These are phyloP conservation scores for Furcasterigmium sp. DNA, from an alignment of 2,329 filamentous ascomycete genomes.

Conservation along the genomic window DNA sequence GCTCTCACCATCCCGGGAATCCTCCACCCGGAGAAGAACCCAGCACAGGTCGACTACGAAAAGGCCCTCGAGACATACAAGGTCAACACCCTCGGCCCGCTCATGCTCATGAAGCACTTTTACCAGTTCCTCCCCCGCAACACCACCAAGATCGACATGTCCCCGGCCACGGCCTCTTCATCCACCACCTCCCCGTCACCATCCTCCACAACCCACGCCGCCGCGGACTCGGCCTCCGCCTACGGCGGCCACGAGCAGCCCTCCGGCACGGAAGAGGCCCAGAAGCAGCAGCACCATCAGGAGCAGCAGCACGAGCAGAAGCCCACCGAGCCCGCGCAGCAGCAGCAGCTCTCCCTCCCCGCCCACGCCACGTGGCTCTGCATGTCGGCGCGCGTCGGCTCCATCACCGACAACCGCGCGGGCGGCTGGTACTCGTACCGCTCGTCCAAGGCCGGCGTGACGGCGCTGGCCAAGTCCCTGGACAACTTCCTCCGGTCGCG, in stretches of 20 bases:
- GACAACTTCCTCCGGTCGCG: constrained; percentile 59
- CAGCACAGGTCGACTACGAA: constrained; percentile 55
- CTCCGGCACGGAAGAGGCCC: constrained; percentile 3
- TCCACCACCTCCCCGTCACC: too few species aligned
- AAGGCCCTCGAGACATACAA: constrained; percentile 63
- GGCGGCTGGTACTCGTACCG: constrained; percentile 84
- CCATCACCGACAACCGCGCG: constrained; percentile 62
- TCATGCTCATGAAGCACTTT: constrained; percentile 76
- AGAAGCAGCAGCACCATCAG: too few species aligned
- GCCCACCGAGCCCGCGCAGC: not conserved
- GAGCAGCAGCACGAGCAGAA: too few species aligned
- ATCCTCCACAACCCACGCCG: constrained; percentile 12
- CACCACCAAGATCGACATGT: constrained; percentile 27
- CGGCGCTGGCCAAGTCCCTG: constrained; percentile 64
- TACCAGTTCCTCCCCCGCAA: constrained; percentile 61
- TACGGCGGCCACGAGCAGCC: constrained; percentile 2
- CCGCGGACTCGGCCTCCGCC: constrained; percentile 3
- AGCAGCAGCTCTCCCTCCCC: constrained; percentile 29
- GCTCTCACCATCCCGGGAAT: constrained; percentile 67
- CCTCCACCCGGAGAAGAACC: constrained; percentile 70
- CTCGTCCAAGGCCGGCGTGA: constrained; percentile 69
- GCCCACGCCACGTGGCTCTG: constrained; percentile 60
- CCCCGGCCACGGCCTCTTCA: constrained; percentile 10
- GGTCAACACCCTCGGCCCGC: constrained; percentile 68
- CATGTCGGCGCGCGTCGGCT: constrained; percentile 75